phyloP scores from a whole-genome alignment of 2,329 filamentous ascomycete species.

The Emericellopsis cladophorae region DNA sequence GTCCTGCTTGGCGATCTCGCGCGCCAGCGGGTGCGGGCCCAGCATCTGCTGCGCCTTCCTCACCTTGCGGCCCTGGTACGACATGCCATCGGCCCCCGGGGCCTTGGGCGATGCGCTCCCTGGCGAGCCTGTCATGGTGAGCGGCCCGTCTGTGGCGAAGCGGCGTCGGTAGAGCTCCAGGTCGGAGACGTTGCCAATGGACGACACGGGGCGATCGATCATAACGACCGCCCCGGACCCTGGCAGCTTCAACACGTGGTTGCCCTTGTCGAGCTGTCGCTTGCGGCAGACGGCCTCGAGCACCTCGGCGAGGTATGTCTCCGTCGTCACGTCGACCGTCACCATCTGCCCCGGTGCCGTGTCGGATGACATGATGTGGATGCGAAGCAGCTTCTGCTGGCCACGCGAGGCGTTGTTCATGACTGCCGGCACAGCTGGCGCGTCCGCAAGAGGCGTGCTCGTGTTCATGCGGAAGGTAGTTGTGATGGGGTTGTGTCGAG shows the following conservation, averaged over 20 bases:
- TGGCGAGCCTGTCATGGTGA: conserved; percentile 56
- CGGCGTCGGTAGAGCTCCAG: conserved; percentile 64
- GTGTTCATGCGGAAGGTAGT: conserved; percentile 43
- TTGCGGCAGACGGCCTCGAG: conserved; percentile 68
- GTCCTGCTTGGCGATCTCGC: conserved; percentile 47
- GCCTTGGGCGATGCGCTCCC: conserved; percentile 52
- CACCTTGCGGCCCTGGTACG: conserved; percentile 27
- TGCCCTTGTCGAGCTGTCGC: conserved; percentile 65
- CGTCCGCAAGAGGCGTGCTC: conserved; percentile 41
- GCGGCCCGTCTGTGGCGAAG: conserved; percentile 61
- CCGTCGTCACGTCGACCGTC: conserved; percentile 63
- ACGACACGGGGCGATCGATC: conserved; percentile 66
- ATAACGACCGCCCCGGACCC: conserved; percentile 64
- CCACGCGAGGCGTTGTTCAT: conserved; percentile 38
- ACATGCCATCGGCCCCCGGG: conserved; percentile 17
- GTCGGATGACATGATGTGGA: conserved; percentile 61
- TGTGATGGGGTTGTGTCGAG: conserved; percentile 45
- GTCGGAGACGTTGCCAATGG: conserved; percentile 61
- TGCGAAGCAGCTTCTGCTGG: conserved; percentile 56
- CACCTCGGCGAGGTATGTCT: conserved; percentile 73
- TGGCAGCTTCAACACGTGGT: conserved; percentile 67
- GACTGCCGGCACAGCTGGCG: conserved; percentile 33
- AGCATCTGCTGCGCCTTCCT: conserved; percentile 38
- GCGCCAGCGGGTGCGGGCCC: conserved; percentile 54
- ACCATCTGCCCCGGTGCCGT: conserved; percentile 61